These are phyloP conservation scores for Cucumis melo DNA, from an alignment of 306 rosid genomes.

Conservation along the genomic window DNA sequence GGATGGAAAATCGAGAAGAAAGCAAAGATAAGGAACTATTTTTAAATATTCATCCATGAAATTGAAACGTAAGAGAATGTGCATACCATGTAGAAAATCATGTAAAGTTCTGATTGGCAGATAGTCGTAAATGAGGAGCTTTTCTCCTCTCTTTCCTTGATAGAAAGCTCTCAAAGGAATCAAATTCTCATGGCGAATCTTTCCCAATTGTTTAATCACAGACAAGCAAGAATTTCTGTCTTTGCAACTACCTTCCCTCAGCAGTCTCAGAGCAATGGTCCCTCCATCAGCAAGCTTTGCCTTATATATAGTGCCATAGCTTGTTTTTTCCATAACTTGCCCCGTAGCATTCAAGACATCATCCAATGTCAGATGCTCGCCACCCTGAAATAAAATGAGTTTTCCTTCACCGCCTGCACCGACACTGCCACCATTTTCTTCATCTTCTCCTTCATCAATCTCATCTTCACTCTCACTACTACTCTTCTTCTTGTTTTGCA, in stretches of 20 bases:
- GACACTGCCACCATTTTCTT: slow-evolving; percentile 21
- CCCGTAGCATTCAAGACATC: slow-evolving; percentile 97
- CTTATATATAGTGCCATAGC: slow-evolving; percentile 89
- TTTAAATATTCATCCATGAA: not conserved
- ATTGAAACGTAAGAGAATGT: not conserved
- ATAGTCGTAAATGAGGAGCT: slow-evolving; percentile 82
- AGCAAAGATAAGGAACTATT: not conserved
- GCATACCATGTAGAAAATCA: slow-evolving; percentile 83
- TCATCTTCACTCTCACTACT: slow-evolving; percentile 72
- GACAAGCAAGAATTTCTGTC: slow-evolving; percentile 66
- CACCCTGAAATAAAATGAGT: slow-evolving; percentile 81
- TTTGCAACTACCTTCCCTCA: slow-evolving; percentile 91
- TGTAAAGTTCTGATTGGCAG: slow-evolving; percentile 57
- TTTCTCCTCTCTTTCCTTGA: slow-evolving; percentile 95
- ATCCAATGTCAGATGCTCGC: slow-evolving; percentile 84
- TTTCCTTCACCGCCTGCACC: slow-evolving; percentile 61
- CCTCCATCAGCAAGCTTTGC: slow-evolving; percentile 95
- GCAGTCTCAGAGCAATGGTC: slow-evolving; percentile 69
- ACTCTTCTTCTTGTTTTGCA: slow-evolving; percentile 71
- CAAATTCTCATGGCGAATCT: slow-evolving; percentile 86
- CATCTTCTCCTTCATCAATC: slow-evolving; percentile 62
- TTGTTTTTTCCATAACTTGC: slow-evolving; percentile 91
- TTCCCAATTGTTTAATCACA: slow-evolving; percentile 70
- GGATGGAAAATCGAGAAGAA: not conserved
- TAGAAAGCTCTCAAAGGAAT: slow-evolving; percentile 93